Percentiles rank a stretch among this genome's conserved stretches.
These are phyloP conservation scores for Gorgonomyces haynaldii DNA, from an alignment of 192 early-diverging fungal genomes.

Conservation along the genomic window DNA sequence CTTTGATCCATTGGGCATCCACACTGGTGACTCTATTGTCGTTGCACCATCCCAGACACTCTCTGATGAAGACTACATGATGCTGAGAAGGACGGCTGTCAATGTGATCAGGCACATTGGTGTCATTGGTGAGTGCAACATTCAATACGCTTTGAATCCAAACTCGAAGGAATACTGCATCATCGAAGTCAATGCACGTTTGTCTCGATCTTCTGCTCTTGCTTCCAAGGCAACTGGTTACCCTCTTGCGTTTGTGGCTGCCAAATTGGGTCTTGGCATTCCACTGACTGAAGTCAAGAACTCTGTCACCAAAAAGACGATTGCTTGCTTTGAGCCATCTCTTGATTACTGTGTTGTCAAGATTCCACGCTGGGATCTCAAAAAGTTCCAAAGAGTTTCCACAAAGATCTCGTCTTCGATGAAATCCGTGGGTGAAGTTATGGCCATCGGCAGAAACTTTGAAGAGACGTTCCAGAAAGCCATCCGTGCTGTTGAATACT, in stretches of 20 bases:
- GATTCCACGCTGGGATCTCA: slow-evolving; percentile 69
- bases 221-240: slow-evolving; percentile 98
- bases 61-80: slow-evolving; percentile 96
- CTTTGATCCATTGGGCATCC: slow-evolving; percentile 98
- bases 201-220: slow-evolving; percentile 83
- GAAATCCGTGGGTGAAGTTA: slow-evolving; percentile 98
- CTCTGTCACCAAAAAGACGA: slow-evolving; percentile 88
- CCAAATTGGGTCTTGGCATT: slow-evolving; percentile 88
- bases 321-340: slow-evolving; percentile 94
- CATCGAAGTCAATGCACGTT: slow-evolving; percentile 97
- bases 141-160: slow-evolving; percentile 97
- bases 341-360: slow-evolving; percentile 73
- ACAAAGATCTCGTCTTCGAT: slow-evolving; percentile 82
- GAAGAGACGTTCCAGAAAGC: slow-evolving; percentile 98
- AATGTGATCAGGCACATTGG: slow-evolving; percentile 96
- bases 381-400: slow-evolving; percentile 90
- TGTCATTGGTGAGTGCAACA: slow-evolving; percentile 99
- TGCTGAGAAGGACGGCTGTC: slow-evolving; percentile 91
- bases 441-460: slow-evolving; percentile 93
- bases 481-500: slow-evolving; percentile 78
- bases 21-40: slow-evolving; percentile 99
- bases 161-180: slow-evolving; percentile 90
- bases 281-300: slow-evolving; percentile 90
- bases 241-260: slow-evolving; percentile 95
- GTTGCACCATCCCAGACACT: slow-evolving; percentile 96